A percentile compares a stretch with the other conserved stretches of the same genome.
phyloP scores from a whole-genome alignment of 164 flowering plant species.

The Dillenia suffruticosa region DNA sequence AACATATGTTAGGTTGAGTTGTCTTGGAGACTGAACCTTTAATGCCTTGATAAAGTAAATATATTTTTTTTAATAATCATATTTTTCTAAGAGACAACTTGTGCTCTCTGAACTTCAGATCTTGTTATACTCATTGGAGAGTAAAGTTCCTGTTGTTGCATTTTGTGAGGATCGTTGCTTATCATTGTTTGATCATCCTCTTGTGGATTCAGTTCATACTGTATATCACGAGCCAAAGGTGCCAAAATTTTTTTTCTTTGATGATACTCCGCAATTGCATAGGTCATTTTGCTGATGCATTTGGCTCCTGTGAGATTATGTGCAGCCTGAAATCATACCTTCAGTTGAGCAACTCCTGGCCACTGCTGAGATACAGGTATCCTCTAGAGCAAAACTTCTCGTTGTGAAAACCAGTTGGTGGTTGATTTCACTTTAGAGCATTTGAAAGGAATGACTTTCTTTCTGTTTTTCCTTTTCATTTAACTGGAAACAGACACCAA shows the following conservation, averaged over 20 bases:
- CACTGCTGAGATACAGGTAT: slow-evolving; percentile 78
- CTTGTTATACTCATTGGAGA: slow-evolving; percentile 67
- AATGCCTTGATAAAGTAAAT: too few relatives aligned
- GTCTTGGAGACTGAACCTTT: too few relatives aligned
- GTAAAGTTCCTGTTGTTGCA: slow-evolving; percentile 76
- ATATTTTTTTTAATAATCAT: too few relatives aligned
- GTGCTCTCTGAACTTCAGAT: slow-evolving; percentile 48
- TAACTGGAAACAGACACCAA: neutral
- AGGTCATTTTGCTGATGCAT: slow-evolving; percentile 1
- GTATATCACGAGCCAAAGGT: slow-evolving; percentile 92
- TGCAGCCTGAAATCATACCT: slow-evolving; percentile 84
- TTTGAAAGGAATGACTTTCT: too few relatives aligned
- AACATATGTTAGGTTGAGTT: neutral
- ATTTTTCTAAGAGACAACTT: neutral
- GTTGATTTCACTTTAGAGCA: too few relatives aligned
- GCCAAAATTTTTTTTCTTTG: neutral
- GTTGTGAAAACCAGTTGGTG: too few relatives aligned
- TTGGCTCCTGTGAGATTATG: neutral
- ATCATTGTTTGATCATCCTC: slow-evolving; percentile 77
- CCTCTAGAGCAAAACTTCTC: neutral
- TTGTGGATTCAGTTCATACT: slow-evolving; percentile 68
- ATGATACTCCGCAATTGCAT: neutral
- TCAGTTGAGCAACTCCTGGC: slow-evolving; percentile 71
- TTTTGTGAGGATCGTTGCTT: slow-evolving; percentile 78
- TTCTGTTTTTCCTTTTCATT: too few relatives aligned